Conservation (phyloP, 2,329 filamentous ascomycete genomes). For the Botrytis byssoidea region DNA sequence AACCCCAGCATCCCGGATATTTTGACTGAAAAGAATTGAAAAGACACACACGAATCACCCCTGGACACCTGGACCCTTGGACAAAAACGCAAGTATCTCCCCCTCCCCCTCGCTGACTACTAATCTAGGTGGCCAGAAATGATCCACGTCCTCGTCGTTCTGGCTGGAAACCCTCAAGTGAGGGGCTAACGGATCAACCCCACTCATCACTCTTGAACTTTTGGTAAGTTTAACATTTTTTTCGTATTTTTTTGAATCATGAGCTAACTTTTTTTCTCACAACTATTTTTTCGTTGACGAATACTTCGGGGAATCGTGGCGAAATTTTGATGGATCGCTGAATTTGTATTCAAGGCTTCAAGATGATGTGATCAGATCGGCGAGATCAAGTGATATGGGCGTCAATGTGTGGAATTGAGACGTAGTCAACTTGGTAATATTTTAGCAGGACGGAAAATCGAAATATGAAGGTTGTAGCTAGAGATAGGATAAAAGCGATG, state of each 20-base stretch:
- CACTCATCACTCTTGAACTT: too few relatives aligned
- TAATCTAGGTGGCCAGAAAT: constrained; percentile 6
- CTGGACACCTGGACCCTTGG: not conserved
- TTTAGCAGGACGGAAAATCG: not conserved
- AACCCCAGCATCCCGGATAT: not conserved
- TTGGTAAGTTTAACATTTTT: not conserved
- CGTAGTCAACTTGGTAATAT: not conserved
- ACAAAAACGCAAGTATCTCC: not conserved
- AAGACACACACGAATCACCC: not conserved
- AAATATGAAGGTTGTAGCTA: not conserved
- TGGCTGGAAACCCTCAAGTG: constrained; percentile 17
- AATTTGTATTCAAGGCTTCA: too few relatives aligned
- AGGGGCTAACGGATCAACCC: constrained; percentile 3
- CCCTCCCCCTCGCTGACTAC: not conserved
- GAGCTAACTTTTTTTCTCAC: not conserved
- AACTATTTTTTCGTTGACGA: not conserved
- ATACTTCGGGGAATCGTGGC: not conserved
- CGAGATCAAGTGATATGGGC: not conserved
- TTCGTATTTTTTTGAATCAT: not conserved
- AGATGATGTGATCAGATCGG: not conserved
- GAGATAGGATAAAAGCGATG: not conserved
- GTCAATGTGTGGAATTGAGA: not conserved
- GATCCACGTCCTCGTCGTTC: constrained; percentile 15
- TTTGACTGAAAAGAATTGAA: not conserved
- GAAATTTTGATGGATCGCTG: not conserved